These are phyloP conservation scores for Coprinopsis strossmayeri DNA, from an alignment of 768 basidiomycete genomes.

Conservation along the genomic window DNA sequence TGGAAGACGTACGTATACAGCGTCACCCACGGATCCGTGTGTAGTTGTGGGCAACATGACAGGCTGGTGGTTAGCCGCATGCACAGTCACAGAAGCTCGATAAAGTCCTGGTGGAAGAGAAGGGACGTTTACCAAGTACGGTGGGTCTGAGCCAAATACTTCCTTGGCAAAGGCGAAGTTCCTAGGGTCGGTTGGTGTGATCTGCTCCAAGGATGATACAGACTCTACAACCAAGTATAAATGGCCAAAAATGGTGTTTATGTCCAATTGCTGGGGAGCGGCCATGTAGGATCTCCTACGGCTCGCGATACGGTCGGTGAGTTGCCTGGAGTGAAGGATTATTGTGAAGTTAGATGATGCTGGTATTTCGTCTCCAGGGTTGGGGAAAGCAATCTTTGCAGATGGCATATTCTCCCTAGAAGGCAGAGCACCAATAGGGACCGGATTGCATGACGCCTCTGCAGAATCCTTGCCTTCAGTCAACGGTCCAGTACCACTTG, in stretches of 20 bases:
- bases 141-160: neutral
- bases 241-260: neutral
- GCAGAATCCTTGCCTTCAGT: neutral
- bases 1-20: conserved; percentile 40
- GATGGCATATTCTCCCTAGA: conserved; percentile 41
- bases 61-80: conserved; percentile 53
- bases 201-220: neutral
- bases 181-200: neutral
- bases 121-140: neutral
- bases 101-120: conserved; percentile 51
- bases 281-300: neutral
- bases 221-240: neutral
- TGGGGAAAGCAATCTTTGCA: conserved; percentile 29
- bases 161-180: neutral
- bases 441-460: conserved; percentile 39
- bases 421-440: conserved; percentile 51
- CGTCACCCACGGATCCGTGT: conserved; percentile 53
- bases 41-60: conserved; percentile 51
- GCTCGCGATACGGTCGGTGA: neutral
- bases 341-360: conserved; percentile 42
- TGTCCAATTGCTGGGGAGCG: neutral
- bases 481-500: neutral
- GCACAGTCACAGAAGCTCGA: conserved; percentile 49
- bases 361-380: conserved; percentile 35
- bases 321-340: neutral